Evolutionary conservation across 2,329 filamentous ascomycete species (phyloP).

Genomic region (Fusarium nurragi): DNA sequence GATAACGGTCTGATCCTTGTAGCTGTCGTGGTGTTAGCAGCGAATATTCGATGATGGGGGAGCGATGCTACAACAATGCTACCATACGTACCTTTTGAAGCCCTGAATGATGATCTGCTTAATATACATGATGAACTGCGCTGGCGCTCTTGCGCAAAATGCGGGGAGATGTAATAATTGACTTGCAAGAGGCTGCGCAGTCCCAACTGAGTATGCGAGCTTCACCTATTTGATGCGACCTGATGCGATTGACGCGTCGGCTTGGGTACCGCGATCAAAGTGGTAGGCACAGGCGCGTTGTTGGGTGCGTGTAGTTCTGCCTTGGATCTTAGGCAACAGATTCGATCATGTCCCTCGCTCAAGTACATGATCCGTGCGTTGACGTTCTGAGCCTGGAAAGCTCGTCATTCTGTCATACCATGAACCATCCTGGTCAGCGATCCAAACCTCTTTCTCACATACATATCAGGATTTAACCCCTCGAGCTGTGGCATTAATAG

Average conservation of each 20-base stretch:
- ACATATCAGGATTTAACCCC: background rate
- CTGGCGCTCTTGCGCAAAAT: constrained; percentile 53
- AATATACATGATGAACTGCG: constrained; percentile 81
- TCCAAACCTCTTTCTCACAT: background rate
- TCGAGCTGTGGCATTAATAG: background rate
- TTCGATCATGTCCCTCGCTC: background rate
- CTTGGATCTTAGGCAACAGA: background rate
- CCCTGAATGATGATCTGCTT: constrained; percentile 99
- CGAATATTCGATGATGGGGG: constrained; percentile 8
- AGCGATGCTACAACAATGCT: background rate
- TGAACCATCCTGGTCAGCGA: background rate
- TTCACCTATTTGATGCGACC: constrained; percentile 37
- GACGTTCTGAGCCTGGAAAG: background rate
- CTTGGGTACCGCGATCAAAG: constrained; percentile 43
- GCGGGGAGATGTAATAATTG: constrained; percentile 39
- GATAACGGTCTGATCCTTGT: constrained; percentile 99
- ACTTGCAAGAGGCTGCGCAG: constrained; percentile 40
- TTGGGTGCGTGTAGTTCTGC: background rate
- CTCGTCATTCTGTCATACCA: background rate
- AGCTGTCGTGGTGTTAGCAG: constrained; percentile 65
- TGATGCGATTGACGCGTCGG: constrained; percentile 45
- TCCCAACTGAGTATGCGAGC: constrained; percentile 35
- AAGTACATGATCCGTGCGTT: background rate
- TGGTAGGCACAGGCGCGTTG: constrained; percentile 43
- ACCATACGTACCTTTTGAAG: constrained; percentile 85